Evolutionary conservation across 164 flowering plant species (phyloP), one percentile per base, ranked within the genome.

Genomic region (Aristolochia californica): DNA sequence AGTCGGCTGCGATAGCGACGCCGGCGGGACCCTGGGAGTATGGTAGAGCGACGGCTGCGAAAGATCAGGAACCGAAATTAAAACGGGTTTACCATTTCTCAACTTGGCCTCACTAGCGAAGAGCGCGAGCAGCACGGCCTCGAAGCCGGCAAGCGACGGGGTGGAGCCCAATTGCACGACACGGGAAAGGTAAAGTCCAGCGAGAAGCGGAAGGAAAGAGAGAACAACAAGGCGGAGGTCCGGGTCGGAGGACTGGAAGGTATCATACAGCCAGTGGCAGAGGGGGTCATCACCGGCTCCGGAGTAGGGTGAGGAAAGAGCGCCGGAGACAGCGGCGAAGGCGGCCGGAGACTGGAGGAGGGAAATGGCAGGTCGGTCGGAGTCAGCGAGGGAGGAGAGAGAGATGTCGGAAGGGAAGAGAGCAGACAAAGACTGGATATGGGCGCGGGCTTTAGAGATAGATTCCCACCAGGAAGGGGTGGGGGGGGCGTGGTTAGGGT

Each of bases 221-320:
- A 85, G 75, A n/a, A 85, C 95, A 45, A 89, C 77, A 54, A 88
- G 88, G 27, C 87, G 87, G 49, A 93, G 94, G n/a, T 84, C 86
- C 14, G 85, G 77, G 38, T 93, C 94, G 60, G 84, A 70, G 55
- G 86, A 77, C 51, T 76, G 91, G 69, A 70, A 84, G 27, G 97
- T 89, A 26, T 89, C 98, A 74, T 93, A 93, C 43, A 93, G 88
- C 98, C 98, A 93, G 17, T 87, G 84, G 67, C 98, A 93, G 70
- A 93, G 83, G 12, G 86, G 91, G 58, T 93, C 97, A 22, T 81
- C 68, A 51, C 88, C 85, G 43, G 97, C 77, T 49, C 97, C 98
- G 57, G 95, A 82, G 57, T 40, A 16, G 3, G 90, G 73, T 44
- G 63, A 18, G 50, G 83, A 75, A 30, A 91, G 78, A 24, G 78